Base-by-base conservation (phyloP, 805 yeast species). In the Wickerhamiella azyma region DNA sequence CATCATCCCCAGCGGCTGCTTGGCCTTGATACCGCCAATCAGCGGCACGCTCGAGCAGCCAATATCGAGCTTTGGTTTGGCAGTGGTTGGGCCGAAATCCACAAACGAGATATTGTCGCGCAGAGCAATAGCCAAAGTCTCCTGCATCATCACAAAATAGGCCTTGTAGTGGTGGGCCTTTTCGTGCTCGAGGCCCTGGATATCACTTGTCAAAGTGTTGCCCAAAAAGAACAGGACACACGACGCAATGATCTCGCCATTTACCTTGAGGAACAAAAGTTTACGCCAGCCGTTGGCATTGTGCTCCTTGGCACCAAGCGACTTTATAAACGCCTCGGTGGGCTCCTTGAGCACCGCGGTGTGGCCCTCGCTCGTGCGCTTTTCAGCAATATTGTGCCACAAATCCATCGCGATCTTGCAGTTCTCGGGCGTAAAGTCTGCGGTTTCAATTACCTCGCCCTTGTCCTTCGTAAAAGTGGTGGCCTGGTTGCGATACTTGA, bases 141-240 rank as follows among this genome's bases (percentile, higher is more conserved):
- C 62, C 54, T 68, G 71, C 72, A 68, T 68, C 72, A 68, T 68
- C 16, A 67, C 72, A 54, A 68, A 68, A 47, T 68, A 68, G 2
- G 70, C 71, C 51, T 66, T 67, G 50, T 62, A 64, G 41, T 64
- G 56, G 26, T 67, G 59, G 13, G 66, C 66, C 18, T 48, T 50
- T 17, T 67, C 71, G 43, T 66, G 68, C 45, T 68, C 65, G 19
- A 68, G 54, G 9, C 72, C 72, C 51, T 68, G 72, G 11, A 68
- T 55, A 49, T 68, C 72, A 5, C 70, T 64, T 2, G 72, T 68
- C 37, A 68, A 62, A 1, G 72, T 68, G 43, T 64, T 68, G 5
- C 72, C 72, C 16, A 68, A 55, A 42, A 70, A 49, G 55, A 67
- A 68, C n/a, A 68, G 55, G 6, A 68, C 67, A 46, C 69, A 68